Evolutionary conservation across 805 yeast species (phyloP).

Genomic region (Kodamaea kaohsiungensis): DNA sequence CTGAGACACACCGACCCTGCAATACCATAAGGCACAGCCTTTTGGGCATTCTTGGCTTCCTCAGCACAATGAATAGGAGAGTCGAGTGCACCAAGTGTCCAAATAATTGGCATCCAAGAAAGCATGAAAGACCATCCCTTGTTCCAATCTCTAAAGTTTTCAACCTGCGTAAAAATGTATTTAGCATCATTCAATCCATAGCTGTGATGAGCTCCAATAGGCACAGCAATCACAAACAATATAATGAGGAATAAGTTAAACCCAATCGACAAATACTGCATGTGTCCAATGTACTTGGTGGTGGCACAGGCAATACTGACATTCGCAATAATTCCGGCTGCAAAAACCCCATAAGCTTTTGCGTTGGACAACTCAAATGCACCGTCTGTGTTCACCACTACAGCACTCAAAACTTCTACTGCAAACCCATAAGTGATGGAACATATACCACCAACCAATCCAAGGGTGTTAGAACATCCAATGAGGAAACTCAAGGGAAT

Average conservation of each 20-base stretch:
- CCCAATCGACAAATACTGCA: constrained; percentile 60
- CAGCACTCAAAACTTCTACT: constrained; percentile 57
- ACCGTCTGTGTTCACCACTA: constrained; percentile 53
- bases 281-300: constrained; percentile 53
- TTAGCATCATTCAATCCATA: constrained; percentile 37
- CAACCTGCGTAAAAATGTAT: constrained; percentile 56
- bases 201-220: constrained; percentile 51
- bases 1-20: constrained; percentile 58
- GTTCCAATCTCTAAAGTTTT: constrained; percentile 56
- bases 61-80: constrained; percentile 56
- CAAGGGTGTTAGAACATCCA: constrained; percentile 69
- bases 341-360: constrained; percentile 64
- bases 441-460: constrained; percentile 65
- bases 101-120: constrained; percentile 64
- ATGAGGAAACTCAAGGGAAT: constrained; percentile 60
- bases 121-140: constrained; percentile 60
- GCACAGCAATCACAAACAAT: constrained; percentile 62
- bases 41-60: constrained; percentile 39
- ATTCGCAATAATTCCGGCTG: constrained; percentile 57
- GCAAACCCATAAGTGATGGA: constrained; percentile 73
- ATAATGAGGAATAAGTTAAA: constrained; percentile 54
- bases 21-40: constrained; percentile 67
- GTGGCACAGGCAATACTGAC: constrained; percentile 50
- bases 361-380: constrained; percentile 54
- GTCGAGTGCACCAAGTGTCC: constrained; percentile 78